These are phyloP conservation scores for Ogataea wickerhamii DNA, from an alignment of 805 yeast species.

Conservation along the genomic window DNA sequence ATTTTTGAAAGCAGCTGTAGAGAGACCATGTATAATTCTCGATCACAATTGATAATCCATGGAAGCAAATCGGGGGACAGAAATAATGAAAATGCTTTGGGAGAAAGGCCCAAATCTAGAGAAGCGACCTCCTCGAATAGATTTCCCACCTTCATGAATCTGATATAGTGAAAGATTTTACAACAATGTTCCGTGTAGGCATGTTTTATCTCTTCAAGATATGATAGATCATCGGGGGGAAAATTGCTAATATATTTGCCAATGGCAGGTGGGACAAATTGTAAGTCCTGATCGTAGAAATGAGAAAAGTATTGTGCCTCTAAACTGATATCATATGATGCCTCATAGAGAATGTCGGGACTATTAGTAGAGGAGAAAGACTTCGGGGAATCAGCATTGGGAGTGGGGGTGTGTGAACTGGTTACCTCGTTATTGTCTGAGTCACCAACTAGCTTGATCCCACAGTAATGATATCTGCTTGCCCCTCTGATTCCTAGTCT, in stretches of 20 bases:
- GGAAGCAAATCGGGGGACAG: constrained; percentile 43
- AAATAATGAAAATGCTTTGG: constrained; percentile 59
- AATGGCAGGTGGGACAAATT: constrained; percentile 16
- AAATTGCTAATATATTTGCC: constrained; percentile 11
- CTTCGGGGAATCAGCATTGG: constrained; percentile 16
- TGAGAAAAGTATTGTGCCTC: constrained; percentile 11
- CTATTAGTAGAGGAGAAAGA: constrained; percentile 3
- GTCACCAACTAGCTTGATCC: constrained; percentile 48
- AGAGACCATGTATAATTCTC: constrained; percentile 51
- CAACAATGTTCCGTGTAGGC: constrained; percentile 64
- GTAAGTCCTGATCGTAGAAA: constrained; percentile 10
- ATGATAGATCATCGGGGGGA: constrained; percentile 8
- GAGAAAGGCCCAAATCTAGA: constrained; percentile 53
- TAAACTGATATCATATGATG: constrained; percentile 7
- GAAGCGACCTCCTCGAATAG: constrained; percentile 50
- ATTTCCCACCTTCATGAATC: constrained; percentile 64
- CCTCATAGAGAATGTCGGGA: constrained; percentile 4
- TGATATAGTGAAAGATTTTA: constrained; percentile 57
- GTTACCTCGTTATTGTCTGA: constrained; percentile 25
- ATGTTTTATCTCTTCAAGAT: constrained; percentile 38
- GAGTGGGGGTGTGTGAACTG: constrained; percentile 13
- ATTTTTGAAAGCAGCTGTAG: constrained; percentile 60
- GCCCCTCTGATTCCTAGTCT: constrained; percentile 80
- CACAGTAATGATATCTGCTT: constrained; percentile 84
- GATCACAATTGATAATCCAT: constrained; percentile 72